Percentiles rank a stretch among this genome's conserved stretches.
These are phyloP conservation scores for Hirsutella minnesotensis DNA, from an alignment of 2,329 filamentous ascomycete genomes.

Conservation along the genomic window DNA sequence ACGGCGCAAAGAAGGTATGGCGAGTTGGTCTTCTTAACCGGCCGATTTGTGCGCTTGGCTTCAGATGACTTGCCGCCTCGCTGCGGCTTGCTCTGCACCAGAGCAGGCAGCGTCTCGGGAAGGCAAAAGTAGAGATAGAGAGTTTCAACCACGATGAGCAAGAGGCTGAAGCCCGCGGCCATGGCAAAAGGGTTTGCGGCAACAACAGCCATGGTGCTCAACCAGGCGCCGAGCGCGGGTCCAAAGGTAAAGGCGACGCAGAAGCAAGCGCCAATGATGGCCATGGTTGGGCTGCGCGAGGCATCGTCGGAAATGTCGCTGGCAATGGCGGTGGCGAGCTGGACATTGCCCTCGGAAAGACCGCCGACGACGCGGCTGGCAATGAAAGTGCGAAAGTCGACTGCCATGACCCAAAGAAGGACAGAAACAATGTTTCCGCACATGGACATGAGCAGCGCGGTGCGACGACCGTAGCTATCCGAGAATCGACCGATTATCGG, in stretches of 20 bases:
- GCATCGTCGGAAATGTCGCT: slow-evolving; percentile 86
- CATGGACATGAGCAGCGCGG: slow-evolving; percentile 85
- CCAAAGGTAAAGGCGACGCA: slow-evolving; percentile 96
- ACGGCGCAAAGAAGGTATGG: slow-evolving; percentile 71
- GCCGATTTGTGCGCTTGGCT: slow-evolving; percentile 12
- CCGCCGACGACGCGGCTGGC: slow-evolving; percentile 88
- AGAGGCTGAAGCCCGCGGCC: slow-evolving; percentile 77
- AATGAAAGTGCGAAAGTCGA: slow-evolving; percentile 91
- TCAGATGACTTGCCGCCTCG: slow-evolving; percentile 13
- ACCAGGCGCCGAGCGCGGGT: slow-evolving; percentile 77
- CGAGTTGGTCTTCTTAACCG: slow-evolving; percentile 59
- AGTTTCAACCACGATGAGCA: slow-evolving; percentile 77
- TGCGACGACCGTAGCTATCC: slow-evolving; percentile 77
- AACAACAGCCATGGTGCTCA: slow-evolving; percentile 67
- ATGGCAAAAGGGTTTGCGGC: slow-evolving; percentile 88
- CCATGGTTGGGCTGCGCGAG: slow-evolving; percentile 84
- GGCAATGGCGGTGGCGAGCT: slow-evolving; percentile 90
- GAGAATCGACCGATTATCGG: slow-evolving; percentile 83
- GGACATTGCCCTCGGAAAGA: slow-evolving; percentile 91
- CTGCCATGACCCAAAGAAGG: slow-evolving; percentile 83
- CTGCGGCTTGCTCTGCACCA: slow-evolving; percentile 24
- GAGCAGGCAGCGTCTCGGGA: slow-evolving; percentile 71
- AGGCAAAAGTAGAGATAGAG: slow-evolving; percentile 73
- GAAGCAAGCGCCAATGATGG: slow-evolving; percentile 90
- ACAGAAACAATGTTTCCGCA: slow-evolving; percentile 85